Evolutionary conservation across 768 basidiomycete genomes (phyloP).

Genomic region (Tylopilus rubrobrunneus): DNA sequence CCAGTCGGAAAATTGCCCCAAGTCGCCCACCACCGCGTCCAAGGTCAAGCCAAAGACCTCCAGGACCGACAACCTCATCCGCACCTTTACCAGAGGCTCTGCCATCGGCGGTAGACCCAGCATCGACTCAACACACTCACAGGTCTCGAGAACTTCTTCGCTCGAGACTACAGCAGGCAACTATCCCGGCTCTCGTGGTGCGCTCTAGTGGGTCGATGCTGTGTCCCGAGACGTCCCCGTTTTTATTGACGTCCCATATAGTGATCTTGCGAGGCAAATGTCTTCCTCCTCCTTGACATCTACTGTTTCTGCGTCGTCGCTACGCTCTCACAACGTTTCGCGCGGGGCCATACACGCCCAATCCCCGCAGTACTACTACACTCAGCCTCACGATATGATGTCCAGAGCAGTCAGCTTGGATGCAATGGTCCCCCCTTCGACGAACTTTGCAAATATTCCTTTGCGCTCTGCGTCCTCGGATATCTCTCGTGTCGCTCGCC

Average conservation of each 20-base stretch:
- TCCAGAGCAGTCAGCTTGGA: slow-evolving; percentile 10
- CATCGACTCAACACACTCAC: slow-evolving; percentile 56
- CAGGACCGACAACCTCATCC: slow-evolving; percentile 38
- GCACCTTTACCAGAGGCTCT: slow-evolving; percentile 43
- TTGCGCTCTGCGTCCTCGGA: slow-evolving; percentile 12
- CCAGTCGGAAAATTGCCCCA: slow-evolving; percentile 39
- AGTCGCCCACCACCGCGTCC: slow-evolving; percentile 28
- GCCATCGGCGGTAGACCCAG: slow-evolving; percentile 54
- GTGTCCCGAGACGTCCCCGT: neutral
- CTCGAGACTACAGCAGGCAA: slow-evolving; percentile 55
- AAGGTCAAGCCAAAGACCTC: slow-evolving; percentile 28
- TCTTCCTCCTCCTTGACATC: slow-evolving; percentile 51
- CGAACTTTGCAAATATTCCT: slow-evolving; percentile 1
- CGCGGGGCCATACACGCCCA: slow-evolving; percentile 19
- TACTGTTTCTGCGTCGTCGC: slow-evolving; percentile 5
- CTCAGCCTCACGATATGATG: slow-evolving; percentile 6
- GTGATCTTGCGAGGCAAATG: slow-evolving; percentile 59
- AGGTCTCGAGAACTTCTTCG: slow-evolving; percentile 49
- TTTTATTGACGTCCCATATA: slow-evolving; percentile 23
- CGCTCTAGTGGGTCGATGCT: slow-evolving; percentile 50
- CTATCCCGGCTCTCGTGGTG: slow-evolving; percentile 47
- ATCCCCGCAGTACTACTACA: slow-evolving; percentile 4
- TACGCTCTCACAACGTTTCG: slow-evolving; percentile 40
- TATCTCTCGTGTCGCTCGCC: slow-evolving; percentile 3
- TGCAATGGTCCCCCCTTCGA: slow-evolving; percentile 2